Evolutionary conservation across 768 basidiomycete species (phyloP), one percentile per base, ranked within the genome.

Genomic region (Boletus pseudopeckii): DNA sequence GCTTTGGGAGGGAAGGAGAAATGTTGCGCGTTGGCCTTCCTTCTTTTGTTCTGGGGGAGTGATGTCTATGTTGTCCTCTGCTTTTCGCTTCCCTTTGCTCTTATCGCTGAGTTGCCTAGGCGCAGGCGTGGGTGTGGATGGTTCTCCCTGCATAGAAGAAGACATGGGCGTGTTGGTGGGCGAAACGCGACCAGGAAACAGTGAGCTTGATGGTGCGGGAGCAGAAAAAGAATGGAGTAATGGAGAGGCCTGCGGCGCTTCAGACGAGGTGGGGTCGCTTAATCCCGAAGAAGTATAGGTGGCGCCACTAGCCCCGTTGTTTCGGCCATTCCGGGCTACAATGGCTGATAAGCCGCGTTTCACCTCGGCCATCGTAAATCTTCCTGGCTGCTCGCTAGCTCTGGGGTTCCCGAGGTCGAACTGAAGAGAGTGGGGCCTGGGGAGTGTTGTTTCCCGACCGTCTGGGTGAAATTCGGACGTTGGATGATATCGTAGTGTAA

Each of bases 71-170:
- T 87, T 78, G 56, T 88, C 87, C 41, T 86, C 85, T 7, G 85
- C 86, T 64, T 89, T 90, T 55, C 88, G 75, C 67, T 90, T 90
- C 7, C 84, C 84, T 60, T 75, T 81, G 33, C 69, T 64, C 54
- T 66, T 70, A 53, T 75, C 69, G 49, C 71, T 68, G 4, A 60
- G 54, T 39, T 60, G 60, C 55, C 72, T 69, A 50, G 66, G 47
- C 55, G 61, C 66, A 52, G 74, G 65, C 42, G 71, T 65, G 38
- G 64, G 71, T 49, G 70, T 73, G 39, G 66, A 62, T n/a, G 71
- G 68, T 37, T 61, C 61, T 32, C 26, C 66, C n/a, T 56, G 60
- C 24, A 55, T 30, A 26, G 61, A 58, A 24, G 58, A 33, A 14
- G 58, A 52, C 54, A 57, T 53, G 47, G 53, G 55, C 24, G 44